Conservation (phyloP, 345 rosid species). For the Eutrema yunnanense region DNA sequence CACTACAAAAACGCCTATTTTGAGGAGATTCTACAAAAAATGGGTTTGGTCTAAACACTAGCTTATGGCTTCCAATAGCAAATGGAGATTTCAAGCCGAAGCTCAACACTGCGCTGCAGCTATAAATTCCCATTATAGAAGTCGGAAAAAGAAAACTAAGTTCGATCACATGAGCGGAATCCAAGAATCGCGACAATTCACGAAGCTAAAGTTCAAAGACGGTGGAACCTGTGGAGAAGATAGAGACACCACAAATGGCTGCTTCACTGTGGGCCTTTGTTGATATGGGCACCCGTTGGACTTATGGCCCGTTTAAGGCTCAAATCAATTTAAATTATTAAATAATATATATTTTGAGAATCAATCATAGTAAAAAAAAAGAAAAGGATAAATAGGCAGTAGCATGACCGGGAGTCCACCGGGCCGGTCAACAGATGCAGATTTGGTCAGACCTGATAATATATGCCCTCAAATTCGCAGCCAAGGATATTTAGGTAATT, state of each 20-base stretch:
- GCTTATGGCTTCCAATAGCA: slow-evolving; percentile 10
- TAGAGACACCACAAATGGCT: neutral
- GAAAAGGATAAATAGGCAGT: neutral
- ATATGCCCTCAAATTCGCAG: neutral
- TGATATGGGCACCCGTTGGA: neutral
- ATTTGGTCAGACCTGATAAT: neutral
- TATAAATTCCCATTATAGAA: slow-evolving; percentile 27
- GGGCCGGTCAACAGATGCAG: slow-evolving; percentile 14
- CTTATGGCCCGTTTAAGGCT: neutral
- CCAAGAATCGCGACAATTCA: neutral
- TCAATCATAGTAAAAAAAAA: no score
- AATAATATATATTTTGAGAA: no score
- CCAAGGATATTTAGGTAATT: neutral
- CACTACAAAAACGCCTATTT: slow-evolving; percentile 6
- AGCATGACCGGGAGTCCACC: slow-evolving; percentile 22
- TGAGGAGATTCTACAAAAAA: neutral
- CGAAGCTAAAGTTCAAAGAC: neutral
- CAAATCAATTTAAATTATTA: no score
- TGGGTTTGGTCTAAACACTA: slow-evolving; percentile 12
- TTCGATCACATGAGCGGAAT: neutral
- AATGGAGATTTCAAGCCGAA: slow-evolving; percentile 13
- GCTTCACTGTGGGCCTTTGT: neutral
- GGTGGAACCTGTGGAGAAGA: slow-evolving; percentile 2
- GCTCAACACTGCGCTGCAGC: slow-evolving; percentile 20
- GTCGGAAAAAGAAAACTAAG: neutral